These are phyloP conservation scores for Epichloe gansuensis DNA, from an alignment of 2,329 filamentous ascomycete species.

Conservation along the genomic window DNA sequence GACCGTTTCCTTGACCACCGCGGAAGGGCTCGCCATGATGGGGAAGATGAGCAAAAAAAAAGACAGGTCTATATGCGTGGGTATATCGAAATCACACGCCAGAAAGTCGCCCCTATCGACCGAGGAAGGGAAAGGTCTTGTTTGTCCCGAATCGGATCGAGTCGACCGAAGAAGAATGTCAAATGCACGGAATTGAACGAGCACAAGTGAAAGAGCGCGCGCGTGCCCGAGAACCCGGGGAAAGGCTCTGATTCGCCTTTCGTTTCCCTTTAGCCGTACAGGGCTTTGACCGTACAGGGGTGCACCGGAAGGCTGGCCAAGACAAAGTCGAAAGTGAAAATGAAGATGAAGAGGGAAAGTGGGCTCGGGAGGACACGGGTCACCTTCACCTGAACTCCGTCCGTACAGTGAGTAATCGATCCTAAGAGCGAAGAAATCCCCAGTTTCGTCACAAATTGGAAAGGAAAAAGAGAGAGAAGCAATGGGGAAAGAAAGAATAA, in stretches of 20 bases:
- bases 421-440: not conserved
- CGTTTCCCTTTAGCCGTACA: not conserved
- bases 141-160: not conserved
- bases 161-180: not conserved
- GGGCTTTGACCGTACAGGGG: not conserved
- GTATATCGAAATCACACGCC: no score
- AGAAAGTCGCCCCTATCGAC: not conserved
- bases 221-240: not conserved
- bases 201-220: not conserved
- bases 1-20: constrained; percentile 53
- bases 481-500: not conserved
- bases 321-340: not conserved
- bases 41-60: not conserved
- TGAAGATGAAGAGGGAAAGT: not conserved
- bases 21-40: constrained; percentile 26
- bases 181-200: not conserved
- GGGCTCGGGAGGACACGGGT: constrained; percentile 6
- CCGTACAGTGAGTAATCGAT: not conserved
- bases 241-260: not conserved
- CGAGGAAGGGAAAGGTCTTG: not conserved
- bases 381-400: not conserved
- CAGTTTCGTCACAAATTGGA: not conserved
- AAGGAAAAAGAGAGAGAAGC: not conserved
- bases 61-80: not conserved
- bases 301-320: not conserved